A percentile compares a stretch with the other conserved stretches of the same genome.
These are phyloP conservation scores for Glycine soja DNA, from an alignment of 306 rosid genomes.

Conservation along the genomic window DNA sequence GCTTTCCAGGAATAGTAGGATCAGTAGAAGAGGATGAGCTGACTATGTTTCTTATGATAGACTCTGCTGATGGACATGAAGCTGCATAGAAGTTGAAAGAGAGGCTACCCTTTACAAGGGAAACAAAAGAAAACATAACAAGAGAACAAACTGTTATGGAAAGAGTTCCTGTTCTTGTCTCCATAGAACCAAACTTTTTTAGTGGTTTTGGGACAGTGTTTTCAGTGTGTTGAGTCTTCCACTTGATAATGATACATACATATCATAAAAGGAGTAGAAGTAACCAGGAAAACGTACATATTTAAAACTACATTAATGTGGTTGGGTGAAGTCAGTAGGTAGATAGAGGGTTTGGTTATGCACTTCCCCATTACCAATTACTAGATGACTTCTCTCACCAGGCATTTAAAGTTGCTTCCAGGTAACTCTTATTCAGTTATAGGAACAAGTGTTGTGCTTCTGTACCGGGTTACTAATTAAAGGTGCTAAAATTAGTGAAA, in stretches of 20 bases:
- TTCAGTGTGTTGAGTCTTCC: constrained; percentile 13
- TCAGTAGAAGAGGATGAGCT: constrained; percentile 69
- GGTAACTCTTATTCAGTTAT: too few species aligned
- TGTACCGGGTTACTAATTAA: too few species aligned
- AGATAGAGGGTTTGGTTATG: constrained; percentile 47
- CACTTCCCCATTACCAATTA: background rate
- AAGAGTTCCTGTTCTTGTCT: constrained; percentile 40
- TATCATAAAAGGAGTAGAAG: background rate
- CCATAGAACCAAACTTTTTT: constrained; percentile 56
- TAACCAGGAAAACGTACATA: constrained; percentile 9
- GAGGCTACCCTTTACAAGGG: constrained; percentile 57
- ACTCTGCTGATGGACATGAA: constrained; percentile 86
- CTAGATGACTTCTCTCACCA: background rate
- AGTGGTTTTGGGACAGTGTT: background rate
- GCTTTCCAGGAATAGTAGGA: constrained; percentile 87
- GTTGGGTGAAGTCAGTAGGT: constrained; percentile 75
- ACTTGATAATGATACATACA: constrained; percentile 27
- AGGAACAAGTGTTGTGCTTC: too few species aligned
- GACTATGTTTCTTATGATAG: constrained; percentile 65
- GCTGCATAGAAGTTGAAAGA: constrained; percentile 71
- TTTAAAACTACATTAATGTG: constrained; percentile 69
- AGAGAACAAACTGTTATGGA: constrained; percentile 41
- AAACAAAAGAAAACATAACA: constrained; percentile 43
- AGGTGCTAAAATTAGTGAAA: background rate
- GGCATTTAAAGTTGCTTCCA: constrained; percentile 28